Evolutionary conservation across 352 stramenopile genomes (phyloP).

Genomic region (Aphanomyces euteiches): DNA sequence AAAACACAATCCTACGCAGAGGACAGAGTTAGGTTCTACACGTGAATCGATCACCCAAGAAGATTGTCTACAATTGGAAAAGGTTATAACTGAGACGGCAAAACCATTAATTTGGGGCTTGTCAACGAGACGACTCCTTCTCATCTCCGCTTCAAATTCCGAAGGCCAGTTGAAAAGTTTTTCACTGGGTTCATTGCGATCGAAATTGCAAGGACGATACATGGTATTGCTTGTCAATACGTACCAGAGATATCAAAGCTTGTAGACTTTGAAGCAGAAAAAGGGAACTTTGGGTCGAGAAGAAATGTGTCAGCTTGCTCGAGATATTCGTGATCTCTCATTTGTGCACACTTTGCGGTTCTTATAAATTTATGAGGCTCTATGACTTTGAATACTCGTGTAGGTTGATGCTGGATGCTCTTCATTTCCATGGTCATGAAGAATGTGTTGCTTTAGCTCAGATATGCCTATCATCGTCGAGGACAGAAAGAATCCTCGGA

Average conservation of each 20-base stretch:
- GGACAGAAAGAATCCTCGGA: too few relatives aligned
- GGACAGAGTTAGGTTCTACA: neutral
- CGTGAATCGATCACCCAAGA: neutral
- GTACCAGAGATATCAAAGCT: neutral
- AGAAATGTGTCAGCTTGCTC: neutral
- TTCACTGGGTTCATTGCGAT: neutral
- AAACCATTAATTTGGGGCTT: conserved; percentile 3
- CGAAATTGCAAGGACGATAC: conserved; percentile 6
- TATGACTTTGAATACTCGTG: neutral
- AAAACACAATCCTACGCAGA: neutral
- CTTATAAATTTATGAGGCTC: neutral
- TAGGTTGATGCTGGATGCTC: conserved; percentile 1
- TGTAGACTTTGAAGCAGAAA: conserved; percentile 16
- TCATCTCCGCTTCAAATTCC: neutral
- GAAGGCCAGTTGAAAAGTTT: conserved; percentile 13
- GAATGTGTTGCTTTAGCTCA: neutral
- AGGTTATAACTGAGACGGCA: neutral
- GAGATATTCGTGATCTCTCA: conserved; percentile 12
- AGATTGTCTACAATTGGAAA: neutral
- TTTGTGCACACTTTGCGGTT: conserved; percentile 25
- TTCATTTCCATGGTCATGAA: neutral
- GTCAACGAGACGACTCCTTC: conserved; percentile 6
- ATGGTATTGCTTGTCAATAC: conserved; percentile 1
- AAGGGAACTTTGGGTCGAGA: neutral
- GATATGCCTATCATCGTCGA: neutral